Conservation (phyloP, 805 yeast species). For the Ogataea naganishii region DNA sequence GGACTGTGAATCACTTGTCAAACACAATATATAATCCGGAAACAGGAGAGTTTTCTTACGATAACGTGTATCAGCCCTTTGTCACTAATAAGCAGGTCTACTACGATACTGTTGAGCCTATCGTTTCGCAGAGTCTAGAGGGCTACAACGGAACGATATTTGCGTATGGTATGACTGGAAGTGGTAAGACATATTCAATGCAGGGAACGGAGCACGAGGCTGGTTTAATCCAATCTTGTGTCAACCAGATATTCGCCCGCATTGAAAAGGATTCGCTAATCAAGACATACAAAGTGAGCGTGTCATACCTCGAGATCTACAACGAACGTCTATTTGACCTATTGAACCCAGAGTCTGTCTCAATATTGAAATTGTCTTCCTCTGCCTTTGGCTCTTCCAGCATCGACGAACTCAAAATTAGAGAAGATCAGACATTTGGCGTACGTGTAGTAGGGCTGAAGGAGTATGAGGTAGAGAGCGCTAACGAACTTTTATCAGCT, state of each 20-base stretch:
- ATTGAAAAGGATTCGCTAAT: constrained; percentile 21
- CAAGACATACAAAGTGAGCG: constrained; percentile 36
- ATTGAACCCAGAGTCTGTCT: constrained; percentile 32
- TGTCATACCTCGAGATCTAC: constrained; percentile 80
- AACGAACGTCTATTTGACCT: constrained; percentile 82
- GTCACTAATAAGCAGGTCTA: constrained; percentile 55
- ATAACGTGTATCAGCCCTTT: constrained; percentile 62
- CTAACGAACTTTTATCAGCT: constrained; percentile 50
- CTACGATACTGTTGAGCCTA: constrained; percentile 39
- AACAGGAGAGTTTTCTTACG: constrained; percentile 64
- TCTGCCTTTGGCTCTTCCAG: constrained; percentile 4
- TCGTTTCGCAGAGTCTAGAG: constrained; percentile 46
- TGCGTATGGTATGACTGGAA: constrained; percentile 93
- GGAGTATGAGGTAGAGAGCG: constrained; percentile 46
- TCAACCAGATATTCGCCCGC: constrained; percentile 47
- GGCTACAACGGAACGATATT: constrained; percentile 87
- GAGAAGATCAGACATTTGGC: constrained; percentile 71
- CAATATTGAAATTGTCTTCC: constrained; percentile 8
- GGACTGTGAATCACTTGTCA: constrained; percentile 32
- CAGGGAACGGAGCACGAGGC: constrained; percentile 55
- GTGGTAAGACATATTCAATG: constrained; percentile 87
- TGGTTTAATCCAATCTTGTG: constrained; percentile 67
- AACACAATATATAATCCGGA: constrained; percentile 39
- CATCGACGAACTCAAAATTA: constrained; percentile 55
- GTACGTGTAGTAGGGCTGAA: constrained; percentile 68